phyloP scores from a whole-genome alignment of 1,139 yeast genomes.

The Pneumocystis murina region DNA sequence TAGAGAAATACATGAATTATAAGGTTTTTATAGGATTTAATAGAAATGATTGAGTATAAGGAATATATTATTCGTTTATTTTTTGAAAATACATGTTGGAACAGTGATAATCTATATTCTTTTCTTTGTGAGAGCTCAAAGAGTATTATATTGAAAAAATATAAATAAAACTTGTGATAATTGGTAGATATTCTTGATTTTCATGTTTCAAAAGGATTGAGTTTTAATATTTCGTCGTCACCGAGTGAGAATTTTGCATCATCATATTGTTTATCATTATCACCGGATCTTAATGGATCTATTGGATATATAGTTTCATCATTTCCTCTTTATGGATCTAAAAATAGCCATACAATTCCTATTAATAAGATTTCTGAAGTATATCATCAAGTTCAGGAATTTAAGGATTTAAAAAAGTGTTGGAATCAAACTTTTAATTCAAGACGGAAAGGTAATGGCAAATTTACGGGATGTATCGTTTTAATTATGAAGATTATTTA shows the following conservation, averaged over 20 bases:
- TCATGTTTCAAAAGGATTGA: slow-evolving; percentile 52
- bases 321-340: slow-evolving; percentile 30
- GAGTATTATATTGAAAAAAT: slow-evolving; percentile 21
- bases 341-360: slow-evolving; percentile 26
- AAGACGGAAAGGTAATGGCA: neutral
- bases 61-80: slow-evolving; percentile 66
- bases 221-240: slow-evolving; percentile 55
- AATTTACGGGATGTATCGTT: slow-evolving; percentile 36
- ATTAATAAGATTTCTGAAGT: slow-evolving; percentile 17
- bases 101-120: slow-evolving; percentile 59
- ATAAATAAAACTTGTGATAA: neutral
- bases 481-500: slow-evolving; percentile 27
- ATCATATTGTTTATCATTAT: slow-evolving; percentile 55
- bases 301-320: slow-evolving; percentile 69
- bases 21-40: too few relatives aligned
- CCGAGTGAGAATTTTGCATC: slow-evolving; percentile 61
- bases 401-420: slow-evolving; percentile 6
- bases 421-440: neutral
- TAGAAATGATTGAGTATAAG: slow-evolving; percentile 32
- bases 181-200: slow-evolving; percentile 43
- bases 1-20: neutral
- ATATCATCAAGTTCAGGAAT: slow-evolving; percentile 29
- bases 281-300: slow-evolving; percentile 63
- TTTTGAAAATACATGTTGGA: slow-evolving; percentile 57
- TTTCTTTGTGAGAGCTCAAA: slow-evolving; percentile 56